phyloP scores from a whole-genome alignment of 164 flowering plant species.

The Chimonanthus praecox region DNA sequence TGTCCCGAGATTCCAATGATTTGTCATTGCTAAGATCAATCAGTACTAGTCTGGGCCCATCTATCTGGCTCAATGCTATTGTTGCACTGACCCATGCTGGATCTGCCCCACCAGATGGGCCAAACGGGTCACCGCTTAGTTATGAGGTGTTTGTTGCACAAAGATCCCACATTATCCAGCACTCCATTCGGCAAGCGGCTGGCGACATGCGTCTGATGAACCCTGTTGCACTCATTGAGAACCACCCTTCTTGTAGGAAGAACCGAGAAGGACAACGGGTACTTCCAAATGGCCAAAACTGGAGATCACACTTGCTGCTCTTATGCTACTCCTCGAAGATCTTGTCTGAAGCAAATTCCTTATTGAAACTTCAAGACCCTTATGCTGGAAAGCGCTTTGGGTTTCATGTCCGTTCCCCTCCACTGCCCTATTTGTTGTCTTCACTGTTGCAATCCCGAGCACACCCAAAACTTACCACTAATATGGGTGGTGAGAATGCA shows the following conservation, averaged over 20 bases:
- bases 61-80: conserved; percentile 82
- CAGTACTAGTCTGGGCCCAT: conserved; percentile 49
- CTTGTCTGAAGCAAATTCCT: conserved; percentile 63
- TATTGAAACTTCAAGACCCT: conserved; percentile 76
- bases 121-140: conserved; percentile 75
- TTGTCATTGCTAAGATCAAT: conserved; percentile 65
- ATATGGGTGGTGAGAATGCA: conserved; percentile 66
- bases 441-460: conserved; percentile 80
- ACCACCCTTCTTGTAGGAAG: conserved; percentile 85
- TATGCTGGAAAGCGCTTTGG: conserved; percentile 76
- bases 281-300: conserved; percentile 85
- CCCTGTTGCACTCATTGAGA: conserved; percentile 86
- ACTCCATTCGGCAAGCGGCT: conserved; percentile 80
- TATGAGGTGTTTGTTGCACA: conserved; percentile 87
- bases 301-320: conserved; percentile 77
- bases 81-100: conserved; percentile 88
- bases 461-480: conserved; percentile 80
- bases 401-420: conserved; percentile 77
- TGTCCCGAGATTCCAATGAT: conserved; percentile 84
- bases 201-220: conserved; percentile 89
- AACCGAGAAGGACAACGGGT: conserved; percentile 81
- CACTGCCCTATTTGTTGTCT: conserved; percentile 85
- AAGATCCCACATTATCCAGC: conserved; percentile 81
- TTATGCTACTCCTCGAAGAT: conserved; percentile 85
- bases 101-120: conserved; percentile 96